Evolutionary conservation across 2,329 filamentous ascomycete genomes (phyloP), one percentile per base, ranked within the genome.

Genomic region (Fusarium bulbicola): DNA sequence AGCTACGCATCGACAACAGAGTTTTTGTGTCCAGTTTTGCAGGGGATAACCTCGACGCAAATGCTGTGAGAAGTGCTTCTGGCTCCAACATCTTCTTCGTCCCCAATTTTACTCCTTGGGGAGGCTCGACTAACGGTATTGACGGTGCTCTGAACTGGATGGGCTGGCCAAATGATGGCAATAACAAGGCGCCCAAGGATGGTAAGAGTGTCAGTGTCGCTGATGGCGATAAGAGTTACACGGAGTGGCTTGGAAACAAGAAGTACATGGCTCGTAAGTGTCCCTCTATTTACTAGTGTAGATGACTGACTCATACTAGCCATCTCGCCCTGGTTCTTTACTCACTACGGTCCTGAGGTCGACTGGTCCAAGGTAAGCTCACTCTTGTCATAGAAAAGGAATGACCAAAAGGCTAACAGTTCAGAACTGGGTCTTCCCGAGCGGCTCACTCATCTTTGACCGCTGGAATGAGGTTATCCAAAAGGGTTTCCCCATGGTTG

Each of bases 351-450:
- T 3, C 73, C 73, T 1, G 73, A 75, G 47, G 69, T 73, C 30
- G 45, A 57, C 15, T 74, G 40, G 46, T 56, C 68, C 8, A 75
- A 74, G 66, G 72, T 50, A 56, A 47, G n/a, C 20, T 8, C 36
- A 2, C 11, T 16, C 2, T 12, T 12, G 1, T 30, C 3, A 6
- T 11, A 6, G 2, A 15, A 21, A 7, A 13, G 0, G 6, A 8
- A 16, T 13, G 5, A 12, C 1, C 7, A 3, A 83, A 83, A 12
- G 15, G 82, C 85, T 26, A 76, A 82, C 15, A 87, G 84, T 14
- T 80, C 86, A 90, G 82, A 87, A 88, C 74, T 89, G 86, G 84
- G 82, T 91, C 4, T 92, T 89, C 82, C 85, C 86, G 7, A 85
- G 87, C 13, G 89, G 91, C 67, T 82, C 86, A 46, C 80, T 91